A percentile compares a stretch with the other conserved stretches of the same genome.
phyloP scores from a whole-genome alignment of 2,329 filamentous ascomycete genomes.

The Phaeosphaeriaceae sp. region DNA sequence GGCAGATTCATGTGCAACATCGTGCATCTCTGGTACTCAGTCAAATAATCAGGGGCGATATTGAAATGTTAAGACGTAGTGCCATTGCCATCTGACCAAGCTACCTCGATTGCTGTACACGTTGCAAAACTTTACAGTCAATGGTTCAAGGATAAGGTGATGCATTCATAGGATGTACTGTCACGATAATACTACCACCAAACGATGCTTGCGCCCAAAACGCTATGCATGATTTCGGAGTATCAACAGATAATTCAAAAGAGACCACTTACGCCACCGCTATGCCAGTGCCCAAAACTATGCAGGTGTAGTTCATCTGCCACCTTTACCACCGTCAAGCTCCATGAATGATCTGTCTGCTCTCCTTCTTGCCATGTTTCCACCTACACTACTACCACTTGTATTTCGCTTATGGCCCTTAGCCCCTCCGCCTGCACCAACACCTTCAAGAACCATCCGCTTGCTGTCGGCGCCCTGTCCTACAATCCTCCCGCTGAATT shows the following conservation, averaged over 20 bases:
- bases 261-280: slow-evolving; percentile 3
- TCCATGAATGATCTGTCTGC: slow-evolving; percentile 4
- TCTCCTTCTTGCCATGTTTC: slow-evolving; percentile 10
- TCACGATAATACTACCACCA: neutral
- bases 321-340: slow-evolving; percentile 3
- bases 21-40: no score
- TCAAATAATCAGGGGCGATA: no score
- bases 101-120: no score
- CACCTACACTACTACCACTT: slow-evolving; percentile 20
- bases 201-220: neutral
- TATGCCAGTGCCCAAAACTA: slow-evolving; percentile 6
- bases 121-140: no score
- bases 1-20: no score
- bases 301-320: neutral
- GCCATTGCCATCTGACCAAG: no score
- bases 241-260: neutral
- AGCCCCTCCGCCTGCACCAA: slow-evolving; percentile 3
- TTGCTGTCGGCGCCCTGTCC: slow-evolving; percentile 23
- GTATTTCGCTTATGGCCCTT: slow-evolving; percentile 22
- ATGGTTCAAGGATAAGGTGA: neutral
- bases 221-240: neutral
- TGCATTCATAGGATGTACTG: neutral
- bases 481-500: slow-evolving; percentile 57
- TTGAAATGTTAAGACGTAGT: no score
- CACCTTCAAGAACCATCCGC: slow-evolving; percentile 19